Evolutionary conservation across 805 yeast genomes (phyloP).

Genomic region (Cyberlindnera maclurae): DNA sequence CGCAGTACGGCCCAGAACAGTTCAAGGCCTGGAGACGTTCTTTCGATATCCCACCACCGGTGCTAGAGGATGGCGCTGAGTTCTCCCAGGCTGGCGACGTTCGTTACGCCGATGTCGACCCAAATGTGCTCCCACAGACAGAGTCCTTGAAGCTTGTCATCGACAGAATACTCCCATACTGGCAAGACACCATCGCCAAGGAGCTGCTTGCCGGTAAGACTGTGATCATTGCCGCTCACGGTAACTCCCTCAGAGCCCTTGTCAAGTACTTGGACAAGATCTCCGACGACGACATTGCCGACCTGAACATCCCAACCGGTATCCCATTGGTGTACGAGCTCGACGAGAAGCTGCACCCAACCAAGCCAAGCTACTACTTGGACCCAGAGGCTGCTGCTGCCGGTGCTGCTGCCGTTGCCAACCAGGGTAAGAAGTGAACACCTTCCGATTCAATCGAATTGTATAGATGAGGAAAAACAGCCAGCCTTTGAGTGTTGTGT

Average conservation of each 20-base stretch:
- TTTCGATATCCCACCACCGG: slow-evolving; percentile 94
- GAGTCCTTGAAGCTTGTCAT: slow-evolving; percentile 93
- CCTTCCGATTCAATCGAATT: too few relatives aligned
- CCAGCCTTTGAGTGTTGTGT: too few relatives aligned
- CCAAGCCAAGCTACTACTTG: slow-evolving; percentile 90
- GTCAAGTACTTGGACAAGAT: slow-evolving; percentile 94
- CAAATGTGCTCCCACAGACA: slow-evolving; percentile 82
- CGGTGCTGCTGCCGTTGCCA: slow-evolving; percentile 99
- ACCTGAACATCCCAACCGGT: slow-evolving; percentile 96
- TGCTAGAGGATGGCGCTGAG: slow-evolving; percentile 66
- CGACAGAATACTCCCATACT: slow-evolving; percentile 94
- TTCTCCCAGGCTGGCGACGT: slow-evolving; percentile 81
- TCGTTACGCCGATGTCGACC: slow-evolving; percentile 81
- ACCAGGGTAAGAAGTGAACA: slow-evolving; percentile 68
- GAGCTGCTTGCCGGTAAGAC: slow-evolving; percentile 84
- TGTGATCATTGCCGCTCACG: slow-evolving; percentile 93
- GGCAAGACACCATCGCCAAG: slow-evolving; percentile 86
- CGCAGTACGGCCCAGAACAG: slow-evolving; percentile 81
- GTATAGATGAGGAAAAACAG: too few relatives aligned
- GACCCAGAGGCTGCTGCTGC: slow-evolving; percentile 99
- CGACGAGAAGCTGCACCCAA: slow-evolving; percentile 79
- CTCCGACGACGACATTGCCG: slow-evolving; percentile 87
- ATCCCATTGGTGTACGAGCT: slow-evolving; percentile 96
- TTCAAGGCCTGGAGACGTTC: slow-evolving; percentile 98
- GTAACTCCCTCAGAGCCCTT: slow-evolving; percentile 95